phyloP scores from a whole-genome alignment of 2,329 filamentous ascomycete genomes.

The Xylariales sp. region DNA sequence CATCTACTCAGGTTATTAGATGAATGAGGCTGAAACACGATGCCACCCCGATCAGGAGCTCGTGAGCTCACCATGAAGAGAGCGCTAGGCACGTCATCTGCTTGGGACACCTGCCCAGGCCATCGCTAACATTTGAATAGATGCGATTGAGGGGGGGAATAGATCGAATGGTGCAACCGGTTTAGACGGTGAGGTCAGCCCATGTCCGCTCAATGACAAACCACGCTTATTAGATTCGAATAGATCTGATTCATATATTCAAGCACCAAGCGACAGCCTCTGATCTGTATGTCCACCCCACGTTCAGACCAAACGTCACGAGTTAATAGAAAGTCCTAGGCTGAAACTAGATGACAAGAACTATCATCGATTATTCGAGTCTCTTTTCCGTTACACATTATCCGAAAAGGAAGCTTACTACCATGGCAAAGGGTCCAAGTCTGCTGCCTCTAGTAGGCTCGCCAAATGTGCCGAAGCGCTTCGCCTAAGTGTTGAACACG shows the following conservation, averaged over 20 bases:
- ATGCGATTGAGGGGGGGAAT: constrained; percentile 44
- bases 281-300: constrained; percentile 41
- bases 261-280: constrained; percentile 45
- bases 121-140: constrained; percentile 40
- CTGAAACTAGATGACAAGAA: constrained; percentile 73
- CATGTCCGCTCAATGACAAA: neutral
- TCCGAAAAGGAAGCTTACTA: constrained; percentile 75
- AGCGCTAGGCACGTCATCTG: constrained; percentile 43
- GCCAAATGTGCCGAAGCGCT: constrained; percentile 77
- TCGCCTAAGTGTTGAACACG: constrained; percentile 76
- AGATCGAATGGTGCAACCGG: constrained; percentile 44
- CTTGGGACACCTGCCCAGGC: neutral
- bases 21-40: constrained; percentile 33
- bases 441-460: constrained; percentile 63
- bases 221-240: constrained; percentile 21
- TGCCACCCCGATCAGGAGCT: constrained; percentile 45
- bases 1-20: neutral
- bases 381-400: constrained; percentile 76
- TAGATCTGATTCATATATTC: constrained; percentile 49
- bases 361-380: constrained; percentile 85
- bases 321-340: constrained; percentile 33
- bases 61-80: constrained; percentile 46
- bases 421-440: constrained; percentile 59
- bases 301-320: neutral
- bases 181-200: constrained; percentile 43